Evolutionary conservation across 805 yeast species (phyloP).

Genomic region (Yarrowia bubula): DNA sequence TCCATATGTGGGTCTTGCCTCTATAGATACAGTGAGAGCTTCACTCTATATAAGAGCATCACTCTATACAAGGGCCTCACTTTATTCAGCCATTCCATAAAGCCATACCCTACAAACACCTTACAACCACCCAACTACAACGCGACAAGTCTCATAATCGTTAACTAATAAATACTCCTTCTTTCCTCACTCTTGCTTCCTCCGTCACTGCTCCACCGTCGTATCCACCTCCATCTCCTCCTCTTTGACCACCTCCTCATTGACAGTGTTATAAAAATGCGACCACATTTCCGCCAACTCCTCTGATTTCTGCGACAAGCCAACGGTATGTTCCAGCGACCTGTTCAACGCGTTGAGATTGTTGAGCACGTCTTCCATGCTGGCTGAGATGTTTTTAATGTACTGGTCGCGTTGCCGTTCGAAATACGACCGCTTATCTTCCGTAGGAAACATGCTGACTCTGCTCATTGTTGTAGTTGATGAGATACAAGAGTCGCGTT

Average conservation of each 20-base stretch:
- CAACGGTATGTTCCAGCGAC: slow-evolving; percentile 62
- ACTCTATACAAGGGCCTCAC: too few relatives aligned
- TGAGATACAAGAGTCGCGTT: too few relatives aligned
- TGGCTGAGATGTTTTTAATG: slow-evolving; percentile 53
- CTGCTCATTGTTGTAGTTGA: neutral
- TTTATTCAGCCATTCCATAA: too few relatives aligned
- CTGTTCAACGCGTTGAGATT: slow-evolving; percentile 65
- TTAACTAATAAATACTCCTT: neutral
- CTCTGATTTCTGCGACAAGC: slow-evolving; percentile 75
- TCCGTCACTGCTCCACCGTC: neutral
- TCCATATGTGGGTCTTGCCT: too few relatives aligned
- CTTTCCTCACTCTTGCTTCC: too few relatives aligned
- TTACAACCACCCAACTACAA: too few relatives aligned
- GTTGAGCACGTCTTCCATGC: slow-evolving; percentile 61
- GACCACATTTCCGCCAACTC: slow-evolving; percentile 70
- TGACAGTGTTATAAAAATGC: slow-evolving; percentile 51
- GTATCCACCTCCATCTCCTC: slow-evolving; percentile 5
- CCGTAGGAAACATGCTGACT: slow-evolving; percentile 21
- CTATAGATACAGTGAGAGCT: too few relatives aligned
- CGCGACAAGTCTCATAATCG: neutral
- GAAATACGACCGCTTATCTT: slow-evolving; percentile 43
- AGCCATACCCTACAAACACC: too few relatives aligned
- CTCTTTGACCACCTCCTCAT: slow-evolving; percentile 14
- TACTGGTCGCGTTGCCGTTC: slow-evolving; percentile 59
- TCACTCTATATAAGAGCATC: too few relatives aligned